A percentile compares a stretch with the other conserved stretches of the same genome.
phyloP scores from a whole-genome alignment of 352 stramenopile species.

The Pythium brachiatum region DNA sequence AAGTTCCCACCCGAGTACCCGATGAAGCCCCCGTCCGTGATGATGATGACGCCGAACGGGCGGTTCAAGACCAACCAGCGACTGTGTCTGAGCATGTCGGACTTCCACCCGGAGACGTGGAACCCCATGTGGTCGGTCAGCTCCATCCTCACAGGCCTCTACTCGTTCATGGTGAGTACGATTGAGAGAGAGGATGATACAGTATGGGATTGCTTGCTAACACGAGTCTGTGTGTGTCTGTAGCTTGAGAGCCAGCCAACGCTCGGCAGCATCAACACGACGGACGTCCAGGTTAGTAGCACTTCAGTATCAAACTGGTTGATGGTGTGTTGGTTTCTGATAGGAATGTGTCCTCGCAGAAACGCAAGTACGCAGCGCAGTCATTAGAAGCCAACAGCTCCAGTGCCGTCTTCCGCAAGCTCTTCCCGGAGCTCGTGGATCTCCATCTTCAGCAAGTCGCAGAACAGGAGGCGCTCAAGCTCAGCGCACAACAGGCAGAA shows the following conservation, averaged over 20 bases:
- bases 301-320: not conserved
- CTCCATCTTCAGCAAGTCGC: constrained; percentile 50
- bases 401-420: constrained; percentile 75
- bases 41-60: constrained; percentile 94
- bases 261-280: constrained; percentile 86
- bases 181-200: constrained; percentile 3
- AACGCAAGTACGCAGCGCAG: constrained; percentile 76
- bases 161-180: constrained; percentile 91
- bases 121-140: constrained; percentile 96
- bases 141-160: constrained; percentile 94
- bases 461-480: constrained; percentile 41
- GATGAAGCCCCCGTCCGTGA: constrained; percentile 94
- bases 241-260: constrained; percentile 82
- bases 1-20: constrained; percentile 95
- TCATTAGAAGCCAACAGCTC: constrained; percentile 83
- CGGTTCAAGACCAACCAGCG: constrained; percentile 94
- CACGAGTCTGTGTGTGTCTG: not conserved
- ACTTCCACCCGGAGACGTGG: constrained; percentile 96
- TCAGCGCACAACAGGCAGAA: constrained; percentile 19
- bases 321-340: constrained; percentile 3
- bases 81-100: constrained; percentile 94
- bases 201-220: not conserved
- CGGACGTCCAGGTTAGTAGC: constrained; percentile 48
- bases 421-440: constrained; percentile 89
- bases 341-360: constrained; percentile 28